Conservation (phyloP, 2,329 filamentous ascomycete species). For the Pseudocercospora pini-densiflorae region DNA sequence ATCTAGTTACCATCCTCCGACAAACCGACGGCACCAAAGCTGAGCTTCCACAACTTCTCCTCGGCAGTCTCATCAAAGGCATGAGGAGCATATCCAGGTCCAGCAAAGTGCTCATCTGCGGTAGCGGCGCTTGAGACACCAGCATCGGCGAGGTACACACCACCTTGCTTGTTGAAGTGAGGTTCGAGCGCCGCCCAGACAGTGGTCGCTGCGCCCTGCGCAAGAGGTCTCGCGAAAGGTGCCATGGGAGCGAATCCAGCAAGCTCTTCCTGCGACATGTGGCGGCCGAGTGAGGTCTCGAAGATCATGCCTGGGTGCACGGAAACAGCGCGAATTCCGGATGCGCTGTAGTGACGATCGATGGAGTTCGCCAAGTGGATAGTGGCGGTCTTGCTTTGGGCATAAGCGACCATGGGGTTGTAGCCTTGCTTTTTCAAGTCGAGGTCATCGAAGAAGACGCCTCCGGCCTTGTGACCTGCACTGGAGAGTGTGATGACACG, state of each 20-base stretch:
- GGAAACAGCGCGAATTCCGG: conserved; percentile 50
- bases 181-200: conserved; percentile 50
- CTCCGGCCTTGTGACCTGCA: conserved; percentile 45
- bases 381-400: conserved; percentile 57
- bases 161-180: conserved; percentile 53
- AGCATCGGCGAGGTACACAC: conserved; percentile 50
- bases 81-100: conserved; percentile 40
- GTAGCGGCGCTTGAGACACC: not conserved
- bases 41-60: conserved; percentile 50
- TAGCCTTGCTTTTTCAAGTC: conserved; percentile 36
- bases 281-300: conserved; percentile 7
- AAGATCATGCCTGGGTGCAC: conserved; percentile 46
- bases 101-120: conserved; percentile 14
- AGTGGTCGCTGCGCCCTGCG: conserved; percentile 56
- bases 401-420: conserved; percentile 45
- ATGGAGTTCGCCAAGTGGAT: conserved; percentile 58
- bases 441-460: conserved; percentile 37
- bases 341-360: conserved; percentile 52
- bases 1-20: conserved; percentile 10
- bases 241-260: too few species aligned
- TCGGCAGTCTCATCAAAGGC: conserved; percentile 48
- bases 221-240: conserved; percentile 36
- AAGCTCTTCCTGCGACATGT: not conserved
- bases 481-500: conserved; percentile 52
- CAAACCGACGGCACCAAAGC: conserved; percentile 36